Percentiles rank a stretch among this genome's conserved stretches.
phyloP scores from a whole-genome alignment of 2,329 filamentous ascomycete species.

The Aspergillus pseudonomiae region DNA sequence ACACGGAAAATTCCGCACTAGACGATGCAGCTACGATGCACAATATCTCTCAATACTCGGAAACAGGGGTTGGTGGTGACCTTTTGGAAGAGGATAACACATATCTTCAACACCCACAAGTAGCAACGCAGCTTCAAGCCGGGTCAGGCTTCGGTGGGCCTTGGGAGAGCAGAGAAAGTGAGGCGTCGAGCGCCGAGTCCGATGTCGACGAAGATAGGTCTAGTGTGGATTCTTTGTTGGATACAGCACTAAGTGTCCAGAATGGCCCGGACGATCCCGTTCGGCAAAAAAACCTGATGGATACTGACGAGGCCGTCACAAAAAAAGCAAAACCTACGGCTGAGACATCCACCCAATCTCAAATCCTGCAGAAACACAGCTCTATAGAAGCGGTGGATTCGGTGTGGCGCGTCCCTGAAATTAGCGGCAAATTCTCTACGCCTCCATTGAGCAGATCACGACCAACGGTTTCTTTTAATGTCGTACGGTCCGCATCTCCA shows the following conservation, averaged over 20 bases:
- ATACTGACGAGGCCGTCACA: slow-evolving; percentile 9
- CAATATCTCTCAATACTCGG: slow-evolving; percentile 3
- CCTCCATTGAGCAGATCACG: slow-evolving; percentile 25
- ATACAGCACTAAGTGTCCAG: slow-evolving; percentile 20
- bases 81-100: slow-evolving; percentile 7
- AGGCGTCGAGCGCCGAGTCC: slow-evolving; percentile 12
- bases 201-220: slow-evolving; percentile 25
- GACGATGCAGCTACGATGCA: slow-evolving; percentile 3
- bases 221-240: slow-evolving; percentile 29
- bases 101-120: slow-evolving; percentile 11
- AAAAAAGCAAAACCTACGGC: slow-evolving; percentile 24
- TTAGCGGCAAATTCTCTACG: slow-evolving; percentile 28
- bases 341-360: slow-evolving; percentile 20
- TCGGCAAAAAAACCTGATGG: slow-evolving; percentile 10
- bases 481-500: slow-evolving; percentile 34
- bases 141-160: slow-evolving; percentile 4
- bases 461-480: slow-evolving; percentile 15
- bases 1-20: slow-evolving; percentile 4
- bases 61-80: slow-evolving; percentile 11
- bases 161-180: slow-evolving; percentile 9
- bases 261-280: slow-evolving; percentile 7
- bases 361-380: slow-evolving; percentile 7
- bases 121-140: slow-evolving; percentile 11
- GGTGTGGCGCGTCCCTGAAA: slow-evolving; percentile 37
- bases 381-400: slow-evolving; percentile 25